Evolutionary conservation across 345 rosid species (phyloP).

Genomic region (Corchorus olitorius): DNA sequence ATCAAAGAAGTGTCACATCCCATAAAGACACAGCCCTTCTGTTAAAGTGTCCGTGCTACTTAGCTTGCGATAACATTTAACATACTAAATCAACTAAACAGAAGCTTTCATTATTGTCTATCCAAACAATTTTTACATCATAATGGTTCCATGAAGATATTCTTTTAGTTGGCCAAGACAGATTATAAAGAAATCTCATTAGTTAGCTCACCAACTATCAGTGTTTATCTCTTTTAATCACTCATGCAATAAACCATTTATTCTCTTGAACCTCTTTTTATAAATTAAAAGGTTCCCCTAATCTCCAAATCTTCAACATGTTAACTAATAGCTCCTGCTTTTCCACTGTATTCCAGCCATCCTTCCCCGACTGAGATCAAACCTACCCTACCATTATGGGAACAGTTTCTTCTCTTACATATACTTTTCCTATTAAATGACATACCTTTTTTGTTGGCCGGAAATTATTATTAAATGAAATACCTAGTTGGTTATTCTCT

Average conservation of each 20-base stretch:
- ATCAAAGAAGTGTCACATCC: not conserved
- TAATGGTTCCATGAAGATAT: not conserved
- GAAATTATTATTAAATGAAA: too few species aligned
- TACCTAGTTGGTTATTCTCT: not conserved
- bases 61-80: not conserved
- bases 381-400: not conserved
- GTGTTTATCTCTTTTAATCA: not conserved
- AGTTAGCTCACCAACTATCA: not conserved
- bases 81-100: not conserved
- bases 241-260: too few species aligned
- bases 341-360: not conserved
- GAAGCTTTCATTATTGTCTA: too few species aligned
- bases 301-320: not conserved
- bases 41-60: constrained; percentile 4
- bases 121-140: not conserved
- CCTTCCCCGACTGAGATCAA: not conserved
- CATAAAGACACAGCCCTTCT: not conserved
- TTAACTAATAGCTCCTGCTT: not conserved
- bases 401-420: not conserved
- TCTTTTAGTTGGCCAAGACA: not conserved
- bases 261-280: not conserved
- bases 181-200: not conserved
- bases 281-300: not conserved
- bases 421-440: not conserved
- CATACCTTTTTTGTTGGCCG: too few species aligned